A percentile compares a stretch with the other conserved stretches of the same genome.
phyloP scores from a whole-genome alignment of 2,329 filamentous ascomycete species.

The Graphiopsis chlorocephala region DNA sequence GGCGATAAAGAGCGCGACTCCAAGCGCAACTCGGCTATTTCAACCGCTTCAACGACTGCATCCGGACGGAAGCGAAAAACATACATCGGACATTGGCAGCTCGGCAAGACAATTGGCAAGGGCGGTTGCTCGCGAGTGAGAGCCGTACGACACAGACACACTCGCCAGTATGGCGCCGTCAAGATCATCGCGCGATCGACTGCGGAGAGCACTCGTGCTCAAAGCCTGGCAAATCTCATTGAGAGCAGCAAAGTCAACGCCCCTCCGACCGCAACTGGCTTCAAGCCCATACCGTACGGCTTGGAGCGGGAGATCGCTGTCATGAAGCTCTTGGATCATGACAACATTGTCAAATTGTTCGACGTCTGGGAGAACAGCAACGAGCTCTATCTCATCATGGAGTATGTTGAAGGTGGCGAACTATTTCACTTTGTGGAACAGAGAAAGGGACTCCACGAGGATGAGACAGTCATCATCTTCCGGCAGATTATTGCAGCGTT shows the following conservation, averaged over 20 bases:
- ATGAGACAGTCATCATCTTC: slow-evolving; percentile 79
- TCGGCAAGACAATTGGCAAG: slow-evolving; percentile 84
- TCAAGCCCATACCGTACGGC: slow-evolving; percentile 61
- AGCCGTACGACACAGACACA: slow-evolving; percentile 72
- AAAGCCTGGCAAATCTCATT: slow-evolving; percentile 81
- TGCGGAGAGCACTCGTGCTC: slow-evolving; percentile 76
- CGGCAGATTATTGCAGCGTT: slow-evolving; percentile 90
- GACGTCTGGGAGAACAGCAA: slow-evolving; percentile 98
- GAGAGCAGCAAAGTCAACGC: slow-evolving; percentile 58
- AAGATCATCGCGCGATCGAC: slow-evolving; percentile 88
- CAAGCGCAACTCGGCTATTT: slow-evolving; percentile 54
- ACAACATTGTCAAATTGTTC: slow-evolving; percentile 88
- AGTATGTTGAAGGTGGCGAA: slow-evolving; percentile 82
- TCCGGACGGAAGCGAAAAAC: slow-evolving; percentile 55
- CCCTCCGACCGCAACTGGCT: slow-evolving; percentile 23
- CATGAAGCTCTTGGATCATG: slow-evolving; percentile 93
- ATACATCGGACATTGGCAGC: slow-evolving; percentile 88
- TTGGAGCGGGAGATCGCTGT: slow-evolving; percentile 95
- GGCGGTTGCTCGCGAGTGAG: slow-evolving; percentile 87
- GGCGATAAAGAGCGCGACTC: slow-evolving; percentile 47
- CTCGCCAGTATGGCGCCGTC: slow-evolving; percentile 79
- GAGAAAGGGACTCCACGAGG: slow-evolving; percentile 71
- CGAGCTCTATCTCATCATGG: slow-evolving; percentile 94
- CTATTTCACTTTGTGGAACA: slow-evolving; percentile 82
- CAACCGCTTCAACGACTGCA: slow-evolving; percentile 55